Evolutionary conservation across 2,329 filamentous ascomycete species (phyloP).

Genomic region (Didymella glomerata): DNA sequence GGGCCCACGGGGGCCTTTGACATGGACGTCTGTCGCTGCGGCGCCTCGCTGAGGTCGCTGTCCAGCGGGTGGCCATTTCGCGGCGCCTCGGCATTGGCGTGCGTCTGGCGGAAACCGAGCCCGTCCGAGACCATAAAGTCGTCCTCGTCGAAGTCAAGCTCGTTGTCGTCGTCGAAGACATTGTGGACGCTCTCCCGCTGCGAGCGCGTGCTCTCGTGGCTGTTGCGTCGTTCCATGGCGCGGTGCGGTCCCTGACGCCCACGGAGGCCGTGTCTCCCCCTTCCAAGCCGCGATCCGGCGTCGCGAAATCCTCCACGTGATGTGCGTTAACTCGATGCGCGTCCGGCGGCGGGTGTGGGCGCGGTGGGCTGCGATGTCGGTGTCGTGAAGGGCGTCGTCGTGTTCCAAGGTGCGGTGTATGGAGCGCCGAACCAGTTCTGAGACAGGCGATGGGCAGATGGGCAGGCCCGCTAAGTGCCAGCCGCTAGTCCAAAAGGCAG

Average conservation of each 20-base stretch:
- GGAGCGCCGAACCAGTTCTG: slow-evolving; percentile 22
- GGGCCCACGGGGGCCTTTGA: slow-evolving; percentile 32
- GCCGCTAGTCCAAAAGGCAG: slow-evolving; percentile 16
- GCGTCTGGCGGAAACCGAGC: slow-evolving; percentile 56
- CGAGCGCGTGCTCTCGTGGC: slow-evolving; percentile 41
- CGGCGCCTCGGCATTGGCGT: slow-evolving; percentile 34
- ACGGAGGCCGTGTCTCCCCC: slow-evolving; percentile 40
- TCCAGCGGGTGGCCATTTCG: slow-evolving; percentile 26
- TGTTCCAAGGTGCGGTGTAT: slow-evolving; percentile 26
- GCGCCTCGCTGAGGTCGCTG: slow-evolving; percentile 35
- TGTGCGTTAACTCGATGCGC: slow-evolving; percentile 22
- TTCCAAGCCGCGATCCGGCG: slow-evolving; percentile 32
- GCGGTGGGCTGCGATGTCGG: slow-evolving; percentile 30
- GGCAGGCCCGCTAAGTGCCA: slow-evolving; percentile 35
- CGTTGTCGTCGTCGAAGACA: slow-evolving; percentile 60
- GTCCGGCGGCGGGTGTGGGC: slow-evolving; percentile 26
- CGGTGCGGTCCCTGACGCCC: slow-evolving; percentile 42
- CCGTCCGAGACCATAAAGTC: slow-evolving; percentile 56
- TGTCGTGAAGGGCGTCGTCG: slow-evolving; percentile 35
- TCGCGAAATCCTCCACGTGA: slow-evolving; percentile 25
- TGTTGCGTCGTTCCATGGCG: slow-evolving; percentile 52
- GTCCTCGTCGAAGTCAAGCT: slow-evolving; percentile 51
- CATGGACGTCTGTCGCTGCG: slow-evolving; percentile 36
- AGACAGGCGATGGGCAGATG: slow-evolving; percentile 10
- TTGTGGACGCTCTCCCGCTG: slow-evolving; percentile 49